Base-by-base conservation (phyloP, 345 rosid genomes). In the Linum trigynum region DNA sequence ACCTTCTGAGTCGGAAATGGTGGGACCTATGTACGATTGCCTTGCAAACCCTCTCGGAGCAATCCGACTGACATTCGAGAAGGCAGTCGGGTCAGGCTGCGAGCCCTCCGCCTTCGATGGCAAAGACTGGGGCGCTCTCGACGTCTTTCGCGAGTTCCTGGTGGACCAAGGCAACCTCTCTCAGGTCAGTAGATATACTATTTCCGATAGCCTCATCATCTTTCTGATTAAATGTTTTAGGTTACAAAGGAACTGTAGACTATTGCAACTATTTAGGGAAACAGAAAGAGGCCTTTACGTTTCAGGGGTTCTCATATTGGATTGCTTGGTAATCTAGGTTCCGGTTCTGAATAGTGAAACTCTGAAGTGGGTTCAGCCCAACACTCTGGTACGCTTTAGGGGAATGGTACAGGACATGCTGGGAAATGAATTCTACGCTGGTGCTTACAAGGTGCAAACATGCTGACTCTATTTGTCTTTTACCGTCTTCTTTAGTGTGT, bases 381-480 rank as follows among this genome's bases (percentile, higher is more conserved):
- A 86, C 32, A 84, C 81, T 17, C 86, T 94, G 2, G 95, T 94
- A 7, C 75, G 99, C 56, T 94, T 84, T 61, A 84, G 92, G 8
- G 97, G 97, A 69, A 90, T 94, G 99, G 77, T 94, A 57, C 99
- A 94, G 63, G 99, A 94, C 71, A 90, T 94, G 97, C 70, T 90
- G 82, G 97, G 97, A 57, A 90, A 90, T 82, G 99, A 90, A 70
- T 84, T 94, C 64, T 94, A 94, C 65, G 95, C 81, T 11, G 99
- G 99, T 75, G 92, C 92, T 73, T 83, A 73, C 63, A 90, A 84
- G 90, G 98, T 89, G 67, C 37, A 38, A 1, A 16, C 2, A 2
- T 3, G 1, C 17, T 32, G 12, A 3, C 14, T 56, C 4, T 35
- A n/a, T 40, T 66, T 65, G 23, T 39, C 55, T 23, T 5, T 55